Evolutionary conservation across 176 grass and related monocot species (phyloP), one percentile per base, ranked within the genome.

Genomic region (Dactylis glomerata): DNA sequence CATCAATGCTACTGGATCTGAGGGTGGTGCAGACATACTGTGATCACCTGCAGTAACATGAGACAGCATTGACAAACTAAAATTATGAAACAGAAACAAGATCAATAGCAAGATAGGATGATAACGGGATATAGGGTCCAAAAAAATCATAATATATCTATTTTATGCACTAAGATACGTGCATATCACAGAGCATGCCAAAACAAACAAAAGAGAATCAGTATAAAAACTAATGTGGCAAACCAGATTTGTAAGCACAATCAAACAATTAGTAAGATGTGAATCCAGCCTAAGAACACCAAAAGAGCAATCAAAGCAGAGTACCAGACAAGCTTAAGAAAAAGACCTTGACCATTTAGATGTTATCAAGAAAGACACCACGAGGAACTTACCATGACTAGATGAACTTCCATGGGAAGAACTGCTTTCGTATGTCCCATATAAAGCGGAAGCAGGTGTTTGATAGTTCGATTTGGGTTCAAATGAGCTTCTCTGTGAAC

Each of bases 1-100:
- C 97, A 99, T 96, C 86, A 94, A 89, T 34, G 97, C 93, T 85
- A 99, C 87, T 37, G 97, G 90, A 76, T 96, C 93, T 50, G 82
- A 73, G 51, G 86, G 76, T 67, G 79, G 76, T 68, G 71, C 62
- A 81, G 92, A 71, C 26, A 64, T 75, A 68, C 67, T 84, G 4
- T 73, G 31, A 59, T 88, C 89, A 79, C 85, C 91, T 98, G 68
- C 20, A 41, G 79, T 19, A 75, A 54, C 6, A 73, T 22, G 13
- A 82, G 10, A 28, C 15, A 37, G n/a, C 55, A 90, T 62, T 82
- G 5, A 86, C 22, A 54, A 72, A 81, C n/a, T 64, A 68, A 32
- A 61, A 81, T 26, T 68, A 45, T 2, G 30, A 28, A 10, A 70
- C 17, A 56, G 67, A 33, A 15, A 79, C 32, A 37, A 47, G 17